phyloP scores from a whole-genome alignment of 331 rosid species.

The Stylosanthes scabra region DNA sequence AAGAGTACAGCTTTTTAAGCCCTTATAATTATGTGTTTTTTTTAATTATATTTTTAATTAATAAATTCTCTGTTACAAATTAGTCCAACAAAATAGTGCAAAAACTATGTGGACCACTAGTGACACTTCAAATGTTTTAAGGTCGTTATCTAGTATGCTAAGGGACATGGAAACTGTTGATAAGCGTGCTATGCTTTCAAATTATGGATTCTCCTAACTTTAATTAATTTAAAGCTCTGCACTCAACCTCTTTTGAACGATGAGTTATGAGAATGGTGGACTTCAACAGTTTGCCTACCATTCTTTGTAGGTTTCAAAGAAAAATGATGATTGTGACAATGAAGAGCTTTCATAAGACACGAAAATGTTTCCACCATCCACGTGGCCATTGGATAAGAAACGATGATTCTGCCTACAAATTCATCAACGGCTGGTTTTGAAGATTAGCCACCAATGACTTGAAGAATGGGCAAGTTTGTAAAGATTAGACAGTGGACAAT shows the following conservation, averaged over 20 bases:
- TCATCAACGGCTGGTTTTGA: constrained; percentile 6
- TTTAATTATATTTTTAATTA: too few relatives aligned
- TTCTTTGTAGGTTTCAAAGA: neutral
- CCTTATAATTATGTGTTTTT: neutral
- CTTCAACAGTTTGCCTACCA: constrained; percentile 24
- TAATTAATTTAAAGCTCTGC: neutral
- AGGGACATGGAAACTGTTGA: neutral
- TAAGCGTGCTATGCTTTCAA: neutral
- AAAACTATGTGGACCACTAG: neutral
- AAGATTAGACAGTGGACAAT: neutral
- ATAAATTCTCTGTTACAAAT: too few relatives aligned
- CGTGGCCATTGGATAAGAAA: neutral
- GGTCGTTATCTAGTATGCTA: neutral
- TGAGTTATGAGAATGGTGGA: constrained; percentile 25
- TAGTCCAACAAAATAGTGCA: neutral
- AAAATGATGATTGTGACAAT: neutral
- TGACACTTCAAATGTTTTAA: neutral
- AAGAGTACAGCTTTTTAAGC: neutral
- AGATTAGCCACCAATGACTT: neutral
- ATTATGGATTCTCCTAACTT: constrained; percentile 14
- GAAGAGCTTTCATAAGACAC: neutral
- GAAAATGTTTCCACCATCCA: neutral
- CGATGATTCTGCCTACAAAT: neutral
- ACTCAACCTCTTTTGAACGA: constrained; percentile 12
- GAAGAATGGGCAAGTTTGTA: neutral